phyloP scores from a whole-genome alignment of 2,329 filamentous ascomycete genomes.

The Fusarium ramigenum region DNA sequence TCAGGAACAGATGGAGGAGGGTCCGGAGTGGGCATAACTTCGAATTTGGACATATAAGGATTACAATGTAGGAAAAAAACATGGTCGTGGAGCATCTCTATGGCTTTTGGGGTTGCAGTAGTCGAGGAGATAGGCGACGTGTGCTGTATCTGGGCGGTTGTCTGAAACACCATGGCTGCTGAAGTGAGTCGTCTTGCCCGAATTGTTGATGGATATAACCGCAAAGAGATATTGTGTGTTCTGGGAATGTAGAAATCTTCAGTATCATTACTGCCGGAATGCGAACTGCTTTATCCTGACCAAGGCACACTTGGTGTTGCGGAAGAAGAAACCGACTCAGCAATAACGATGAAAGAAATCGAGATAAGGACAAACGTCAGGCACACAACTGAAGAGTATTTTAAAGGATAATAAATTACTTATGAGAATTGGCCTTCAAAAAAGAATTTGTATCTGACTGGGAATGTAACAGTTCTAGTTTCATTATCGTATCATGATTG shows the following conservation, averaged over 20 bases:
- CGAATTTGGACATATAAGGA: constrained; percentile 59
- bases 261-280: background rate
- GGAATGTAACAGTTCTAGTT: constrained; percentile 5
- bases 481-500: constrained; percentile 4
- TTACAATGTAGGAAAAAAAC: constrained; percentile 62
- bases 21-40: constrained; percentile 44
- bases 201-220: background rate
- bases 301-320: background rate
- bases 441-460: background rate
- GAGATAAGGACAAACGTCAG: background rate
- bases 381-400: background rate
- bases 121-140: constrained; percentile 54
- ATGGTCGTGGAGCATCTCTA: constrained; percentile 61
- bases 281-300: background rate
- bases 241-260: background rate
- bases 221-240: background rate
- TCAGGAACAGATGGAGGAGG: constrained; percentile 39
- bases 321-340: background rate
- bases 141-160: constrained; percentile 55
- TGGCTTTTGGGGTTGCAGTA: constrained; percentile 47
- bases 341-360: background rate
- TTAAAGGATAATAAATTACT: background rate
- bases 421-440: background rate
- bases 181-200: background rate
- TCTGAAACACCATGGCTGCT: constrained; percentile 55